Conservation (phyloP, 2,329 filamentous ascomycete species). For the Fusarium sp. region DNA sequence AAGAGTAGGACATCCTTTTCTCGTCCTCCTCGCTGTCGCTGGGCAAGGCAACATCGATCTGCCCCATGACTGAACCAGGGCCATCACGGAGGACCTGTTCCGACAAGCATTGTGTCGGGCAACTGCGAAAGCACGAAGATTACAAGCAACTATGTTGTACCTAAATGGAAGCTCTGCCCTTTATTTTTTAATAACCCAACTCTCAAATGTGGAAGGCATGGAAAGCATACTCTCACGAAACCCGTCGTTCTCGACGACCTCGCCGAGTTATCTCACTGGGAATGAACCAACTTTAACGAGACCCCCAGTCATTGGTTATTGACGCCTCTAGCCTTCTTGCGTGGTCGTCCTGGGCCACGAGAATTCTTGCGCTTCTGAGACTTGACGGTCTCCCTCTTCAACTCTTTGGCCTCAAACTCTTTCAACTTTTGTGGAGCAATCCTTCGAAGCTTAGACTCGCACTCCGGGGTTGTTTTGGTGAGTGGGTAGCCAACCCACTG, state of each 20-base stretch:
- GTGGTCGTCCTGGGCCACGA: conserved; percentile 39
- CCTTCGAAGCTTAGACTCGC: conserved; percentile 31
- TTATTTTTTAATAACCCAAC: not conserved
- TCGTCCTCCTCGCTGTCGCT: not conserved
- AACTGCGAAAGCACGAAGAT: not conserved
- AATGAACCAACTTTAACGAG: not conserved
- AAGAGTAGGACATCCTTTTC: not conserved
- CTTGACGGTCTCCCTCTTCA: conserved; percentile 3
- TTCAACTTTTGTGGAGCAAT: conserved; percentile 40
- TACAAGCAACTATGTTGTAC: not conserved
- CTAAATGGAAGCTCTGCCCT: not conserved
- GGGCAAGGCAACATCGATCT: not conserved
- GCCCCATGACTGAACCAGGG: not conserved
- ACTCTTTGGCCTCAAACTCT: conserved; percentile 39
- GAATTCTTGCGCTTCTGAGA: conserved; percentile 33
- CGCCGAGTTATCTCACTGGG: not conserved
- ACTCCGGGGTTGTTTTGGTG: conserved; percentile 37
- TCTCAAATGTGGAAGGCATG: not conserved
- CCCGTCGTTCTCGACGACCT: not conserved
- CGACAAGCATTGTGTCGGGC: not conserved
- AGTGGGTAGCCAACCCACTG: conserved; percentile 43
- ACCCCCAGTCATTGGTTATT: not conserved
- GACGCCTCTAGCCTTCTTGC: conserved; percentile 33
- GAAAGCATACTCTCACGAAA: not conserved
- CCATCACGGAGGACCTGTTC: not conserved